These are phyloP conservation scores for Elsinoe batatas DNA, from an alignment of 2,329 filamentous ascomycete genomes.

Conservation along the genomic window DNA sequence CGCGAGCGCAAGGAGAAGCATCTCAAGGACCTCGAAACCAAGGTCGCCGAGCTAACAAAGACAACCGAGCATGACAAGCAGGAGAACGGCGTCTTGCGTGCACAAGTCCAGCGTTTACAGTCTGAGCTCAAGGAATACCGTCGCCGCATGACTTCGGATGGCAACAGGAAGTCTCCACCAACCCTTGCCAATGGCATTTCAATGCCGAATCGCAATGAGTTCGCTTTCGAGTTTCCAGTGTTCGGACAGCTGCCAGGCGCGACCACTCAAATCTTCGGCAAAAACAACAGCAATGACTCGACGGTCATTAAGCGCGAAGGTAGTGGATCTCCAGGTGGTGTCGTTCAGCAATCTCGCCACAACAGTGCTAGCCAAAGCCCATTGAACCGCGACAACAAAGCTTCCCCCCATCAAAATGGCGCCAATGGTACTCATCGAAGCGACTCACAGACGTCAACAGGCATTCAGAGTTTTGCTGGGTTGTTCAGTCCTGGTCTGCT, in stretches of 20 bases:
- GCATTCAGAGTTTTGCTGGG: conserved; percentile 39
- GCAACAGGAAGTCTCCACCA: conserved; percentile 16
- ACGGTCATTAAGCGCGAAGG: neutral
- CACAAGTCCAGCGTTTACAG: conserved; percentile 82
- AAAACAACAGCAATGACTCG: conserved; percentile 13
- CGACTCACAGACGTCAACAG: conserved; percentile 23
- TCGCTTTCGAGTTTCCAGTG: conserved; percentile 92
- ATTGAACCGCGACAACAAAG: neutral
- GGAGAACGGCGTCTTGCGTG: conserved; percentile 73
- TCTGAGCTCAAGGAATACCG: conserved; percentile 82
- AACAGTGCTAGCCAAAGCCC: conserved; percentile 11
- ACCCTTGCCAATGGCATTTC: conserved; percentile 40
- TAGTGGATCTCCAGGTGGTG: neutral
- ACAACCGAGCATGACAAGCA: conserved; percentile 71
- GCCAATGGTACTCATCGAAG: conserved; percentile 21
- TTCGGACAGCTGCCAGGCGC: conserved; percentile 64
- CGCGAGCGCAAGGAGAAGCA: conserved; percentile 92
- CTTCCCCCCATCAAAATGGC: conserved; percentile 2
- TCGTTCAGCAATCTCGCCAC: neutral
- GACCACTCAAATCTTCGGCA: conserved; percentile 35
- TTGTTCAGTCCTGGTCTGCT: conserved; percentile 51
- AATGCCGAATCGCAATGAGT: conserved; percentile 57
- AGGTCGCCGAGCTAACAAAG: conserved; percentile 61
- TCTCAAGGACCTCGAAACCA: conserved; percentile 69
- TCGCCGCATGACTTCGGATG: conserved; percentile 63